These are phyloP conservation scores for Amauroascus verrucosus DNA, from an alignment of 2,329 filamentous ascomycete genomes.

Conservation along the genomic window DNA sequence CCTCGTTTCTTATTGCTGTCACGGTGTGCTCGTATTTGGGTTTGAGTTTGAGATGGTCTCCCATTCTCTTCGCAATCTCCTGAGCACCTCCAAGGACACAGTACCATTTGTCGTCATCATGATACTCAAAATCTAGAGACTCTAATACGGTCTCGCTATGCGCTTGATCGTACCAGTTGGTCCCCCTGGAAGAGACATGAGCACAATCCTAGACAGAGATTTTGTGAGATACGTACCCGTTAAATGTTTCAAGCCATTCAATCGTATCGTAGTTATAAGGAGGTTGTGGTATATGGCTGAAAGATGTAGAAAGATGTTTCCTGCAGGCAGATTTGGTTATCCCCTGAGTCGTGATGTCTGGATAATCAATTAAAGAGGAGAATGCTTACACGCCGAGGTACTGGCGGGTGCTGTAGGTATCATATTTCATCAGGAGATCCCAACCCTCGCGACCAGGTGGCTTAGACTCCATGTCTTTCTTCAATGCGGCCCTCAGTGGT, in stretches of 20 bases:
- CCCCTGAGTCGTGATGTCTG: not conserved
- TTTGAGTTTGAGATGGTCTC: not conserved
- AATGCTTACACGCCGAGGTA: not conserved
- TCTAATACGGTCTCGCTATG: not conserved
- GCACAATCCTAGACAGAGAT: not conserved
- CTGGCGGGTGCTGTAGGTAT: constrained; percentile 1
- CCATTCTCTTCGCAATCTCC: not conserved
- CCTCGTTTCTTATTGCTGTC: not conserved
- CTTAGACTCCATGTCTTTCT: not conserved
- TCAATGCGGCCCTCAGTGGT: not conserved
- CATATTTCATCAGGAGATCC: constrained; percentile 1
- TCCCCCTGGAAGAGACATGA: not conserved
- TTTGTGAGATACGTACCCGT: not conserved
- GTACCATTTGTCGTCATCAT: not conserved
- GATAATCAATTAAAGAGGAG: not conserved
- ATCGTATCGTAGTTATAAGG: constrained; percentile 1
- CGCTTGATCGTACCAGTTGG: constrained; percentile 2
- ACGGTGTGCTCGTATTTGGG: not conserved
- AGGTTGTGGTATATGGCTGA: not conserved
- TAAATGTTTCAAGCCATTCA: constrained; percentile 2
- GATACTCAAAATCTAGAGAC: not conserved
- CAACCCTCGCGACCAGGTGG: not conserved
- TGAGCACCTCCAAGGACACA: not conserved
- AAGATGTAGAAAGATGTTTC: not conserved
- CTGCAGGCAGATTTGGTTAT: not conserved